These are phyloP conservation scores for Pharus latifolius DNA, from an alignment of 176 grass and related monocot genomes.

Conservation along the genomic window DNA sequence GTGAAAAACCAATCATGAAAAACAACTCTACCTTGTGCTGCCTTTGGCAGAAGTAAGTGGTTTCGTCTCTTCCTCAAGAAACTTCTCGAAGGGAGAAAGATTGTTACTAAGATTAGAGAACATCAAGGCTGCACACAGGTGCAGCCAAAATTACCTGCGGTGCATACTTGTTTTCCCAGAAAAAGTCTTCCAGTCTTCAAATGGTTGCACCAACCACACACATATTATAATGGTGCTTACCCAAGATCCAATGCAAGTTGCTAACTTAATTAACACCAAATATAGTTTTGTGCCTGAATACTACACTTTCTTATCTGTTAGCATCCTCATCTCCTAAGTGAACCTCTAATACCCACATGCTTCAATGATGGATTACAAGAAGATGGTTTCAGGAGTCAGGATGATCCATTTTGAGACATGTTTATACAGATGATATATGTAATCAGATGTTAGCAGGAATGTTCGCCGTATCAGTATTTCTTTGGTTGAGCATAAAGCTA, in stretches of 20 bases:
- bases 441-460: no score
- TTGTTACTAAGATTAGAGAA: conserved; percentile 5
- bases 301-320: background rate
- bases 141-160: conserved; percentile 18
- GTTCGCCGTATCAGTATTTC: no score
- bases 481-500: no score
- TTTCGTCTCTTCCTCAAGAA: background rate
- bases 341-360: background rate
- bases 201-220: background rate
- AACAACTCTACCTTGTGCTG: background rate
- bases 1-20: background rate
- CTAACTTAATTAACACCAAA: conserved; percentile 16
- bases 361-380: background rate
- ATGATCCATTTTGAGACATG: background rate
- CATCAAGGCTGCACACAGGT: background rate
- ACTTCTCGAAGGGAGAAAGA: conserved; percentile 1
- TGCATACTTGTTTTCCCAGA: background rate
- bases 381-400: background rate
- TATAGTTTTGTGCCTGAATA: background rate
- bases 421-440: no score
- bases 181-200: conserved; percentile 12
- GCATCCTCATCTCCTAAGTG: conserved; percentile 2
- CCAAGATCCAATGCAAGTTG: conserved; percentile 1
- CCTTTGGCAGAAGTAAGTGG: background rate
- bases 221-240: background rate